Base-by-base conservation (phyloP, 768 basidiomycete genomes). In the Hydnomerulius pinastri region DNA sequence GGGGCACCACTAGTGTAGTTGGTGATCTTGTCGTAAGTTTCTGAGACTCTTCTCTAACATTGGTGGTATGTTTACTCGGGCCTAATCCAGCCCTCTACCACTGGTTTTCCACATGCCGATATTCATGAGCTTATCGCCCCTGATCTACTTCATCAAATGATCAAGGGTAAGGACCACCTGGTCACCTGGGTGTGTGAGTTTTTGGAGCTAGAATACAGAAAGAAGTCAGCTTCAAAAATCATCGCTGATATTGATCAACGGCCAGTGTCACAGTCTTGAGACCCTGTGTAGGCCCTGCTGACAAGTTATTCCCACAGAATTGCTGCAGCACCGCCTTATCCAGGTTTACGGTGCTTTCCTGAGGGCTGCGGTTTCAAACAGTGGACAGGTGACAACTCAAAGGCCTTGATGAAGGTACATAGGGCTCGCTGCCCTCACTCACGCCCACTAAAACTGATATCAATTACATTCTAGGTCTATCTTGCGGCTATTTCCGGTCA, bases 301-400 rank as follows among this genome's bases (percentile, higher is more conserved):
- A n/a, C n/a, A n/a, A n/a, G n/a, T n/a, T n/a, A n/a, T n/a, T n/a
- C n/a, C n/a, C n/a, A n/a, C n/a, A 69, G 65, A 23, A 67, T 67
- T 32, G 55, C 70, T 9, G 63, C 55, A 2, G 65, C 56, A 0
- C 60, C 66, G 4, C 37, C 53, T 0, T 71, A 65, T 43, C 47
- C 68, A 2, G 66, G 62, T 3, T 53, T 71, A 2, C 57, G 59
- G 9, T 53, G 58, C 0, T 71, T 73, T 45, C 62, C 59, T 13
- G 50, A 70, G 25, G 69, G 71, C 4, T 46, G 52, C 0, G 51
- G 56, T 1, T 71, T 70, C 43, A 65, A 66, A 24, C 70, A 71
- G 38, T 72, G 71, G 71, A 72, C 68, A 0, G 70, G 68, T 9
- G 62, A 71, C 44, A 66, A 72, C 39, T 72, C 68, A 4, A 72